Base-by-base conservation (phyloP, 2,329 filamentous ascomycete species). In the Phoma sp. region DNA sequence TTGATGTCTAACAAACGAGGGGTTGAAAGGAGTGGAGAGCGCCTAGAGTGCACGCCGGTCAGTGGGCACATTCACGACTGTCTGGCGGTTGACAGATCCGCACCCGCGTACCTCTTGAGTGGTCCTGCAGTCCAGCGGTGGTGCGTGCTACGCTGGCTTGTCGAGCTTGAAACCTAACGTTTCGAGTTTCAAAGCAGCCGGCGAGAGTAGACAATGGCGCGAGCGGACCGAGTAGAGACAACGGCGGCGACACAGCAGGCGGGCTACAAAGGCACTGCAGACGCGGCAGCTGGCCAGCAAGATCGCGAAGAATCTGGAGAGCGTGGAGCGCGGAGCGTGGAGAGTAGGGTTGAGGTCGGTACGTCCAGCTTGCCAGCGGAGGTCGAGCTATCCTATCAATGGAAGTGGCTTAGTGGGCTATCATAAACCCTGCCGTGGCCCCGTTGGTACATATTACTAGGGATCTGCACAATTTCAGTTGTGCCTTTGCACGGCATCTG, bases 141-240 rank as follows among this genome's bases (percentile, higher is more conserved):
- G 62, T 64, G 71, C 67, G 71, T 75, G 73, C 66, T 68, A 65
- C 66, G 68, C 62, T 62, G 64, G 61, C 58, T 65, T 60, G 66
- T 62, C 51, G 66, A 66, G 61, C 59, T 68, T 71, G 71, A 75
- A 74, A 75, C 73, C 70, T 69, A 69, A 70, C 67, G 71, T 73
- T 66, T 61, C 59, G 66, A 65, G 68, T 68, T 66, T 68, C 67
- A 65, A 65, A 62, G 68, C 64, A 58, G 66, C 44, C 48, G 60
- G 59, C 52, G 53, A 47, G 53, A 45, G 55, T 53, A 60, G 56
- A 66, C 66, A 59, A 64, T 61, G 62, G 53, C 59, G 64, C 60
- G 62, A 57, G 54, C 56, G 57, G 47, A 47, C 40, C 54, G 47
- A 54, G 54, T 39, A 36, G 51, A 33, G 53, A 5, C 13, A 11